These are phyloP conservation scores for Arthroderma uncinatum DNA, from an alignment of 2,329 filamentous ascomycete genomes.

Conservation along the genomic window DNA sequence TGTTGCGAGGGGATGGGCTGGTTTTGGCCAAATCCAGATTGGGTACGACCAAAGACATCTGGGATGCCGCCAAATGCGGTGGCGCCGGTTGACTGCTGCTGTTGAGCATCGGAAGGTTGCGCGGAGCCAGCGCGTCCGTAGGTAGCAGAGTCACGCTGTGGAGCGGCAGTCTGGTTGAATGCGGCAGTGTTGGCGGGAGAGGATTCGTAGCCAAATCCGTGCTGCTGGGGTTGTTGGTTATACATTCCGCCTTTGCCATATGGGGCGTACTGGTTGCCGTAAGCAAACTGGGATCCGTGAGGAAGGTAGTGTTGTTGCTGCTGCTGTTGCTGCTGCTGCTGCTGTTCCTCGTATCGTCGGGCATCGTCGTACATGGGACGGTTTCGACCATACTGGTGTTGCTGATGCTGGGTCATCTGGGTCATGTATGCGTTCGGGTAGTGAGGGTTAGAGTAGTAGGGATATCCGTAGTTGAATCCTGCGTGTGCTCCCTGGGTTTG, in stretches of 20 bases:
- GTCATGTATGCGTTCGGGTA: conserved; percentile 51
- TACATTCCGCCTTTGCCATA: conserved; percentile 53
- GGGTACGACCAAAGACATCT: conserved; percentile 49
- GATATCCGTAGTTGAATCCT: conserved; percentile 50
- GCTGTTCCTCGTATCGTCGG: conserved; percentile 36
- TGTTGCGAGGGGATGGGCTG: conserved; percentile 43
- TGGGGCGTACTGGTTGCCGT: conserved; percentile 40
- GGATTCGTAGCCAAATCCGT: conserved; percentile 53
- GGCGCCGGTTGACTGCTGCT: conserved; percentile 38
- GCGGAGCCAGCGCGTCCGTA: conserved; percentile 50
- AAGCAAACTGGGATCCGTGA: conserved; percentile 44
- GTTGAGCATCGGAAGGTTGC: conserved; percentile 44
- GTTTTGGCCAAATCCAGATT: conserved; percentile 46
- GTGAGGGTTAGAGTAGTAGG: conserved; percentile 51
- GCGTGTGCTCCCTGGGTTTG: conserved; percentile 42
- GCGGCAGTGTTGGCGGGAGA: conserved; percentile 49
- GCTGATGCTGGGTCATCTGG: conserved; percentile 34
- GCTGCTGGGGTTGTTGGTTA: conserved; percentile 49
- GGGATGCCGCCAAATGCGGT: conserved; percentile 44
- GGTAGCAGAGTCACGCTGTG: conserved; percentile 43
- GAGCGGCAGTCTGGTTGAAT: conserved; percentile 30
- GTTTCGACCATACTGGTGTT: conserved; percentile 37
- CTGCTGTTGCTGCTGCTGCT: neutral
- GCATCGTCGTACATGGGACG: conserved; percentile 42
- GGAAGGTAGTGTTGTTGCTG: conserved; percentile 31